phyloP scores from a whole-genome alignment of 2,329 filamentous ascomycete species.

The Neofusicoccum sp. region DNA sequence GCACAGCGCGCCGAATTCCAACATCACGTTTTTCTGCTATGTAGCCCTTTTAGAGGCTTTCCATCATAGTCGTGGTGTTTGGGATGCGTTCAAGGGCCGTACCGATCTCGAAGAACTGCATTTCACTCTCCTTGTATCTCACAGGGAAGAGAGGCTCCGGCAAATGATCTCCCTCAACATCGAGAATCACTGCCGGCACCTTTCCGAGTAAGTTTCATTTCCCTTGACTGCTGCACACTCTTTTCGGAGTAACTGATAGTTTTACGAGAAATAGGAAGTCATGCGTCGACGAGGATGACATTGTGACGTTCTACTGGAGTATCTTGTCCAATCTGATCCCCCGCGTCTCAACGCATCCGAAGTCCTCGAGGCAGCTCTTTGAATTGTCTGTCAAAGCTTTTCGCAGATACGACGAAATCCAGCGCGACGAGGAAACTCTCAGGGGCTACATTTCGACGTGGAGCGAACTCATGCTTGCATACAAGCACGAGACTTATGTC shows the following conservation, averaged over 20 bases:
- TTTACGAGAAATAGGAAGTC: neutral
- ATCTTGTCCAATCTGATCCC: conserved; percentile 33
- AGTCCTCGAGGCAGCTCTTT: conserved; percentile 34
- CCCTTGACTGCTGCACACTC: neutral
- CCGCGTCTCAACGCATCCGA: conserved; percentile 24
- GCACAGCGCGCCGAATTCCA: conserved; percentile 20
- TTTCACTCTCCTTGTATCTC: conserved; percentile 30
- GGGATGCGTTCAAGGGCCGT: conserved; percentile 33
- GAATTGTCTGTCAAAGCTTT: conserved; percentile 36
- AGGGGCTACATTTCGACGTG: conserved; percentile 30
- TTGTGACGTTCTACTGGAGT: conserved; percentile 35
- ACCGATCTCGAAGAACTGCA: conserved; percentile 29
- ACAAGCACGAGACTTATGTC: conserved; percentile 35
- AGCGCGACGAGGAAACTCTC: conserved; percentile 31
- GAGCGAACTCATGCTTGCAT: conserved; percentile 33
- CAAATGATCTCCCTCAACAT: conserved; percentile 30
- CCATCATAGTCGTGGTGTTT: conserved; percentile 33
- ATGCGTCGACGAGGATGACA: conserved; percentile 28
- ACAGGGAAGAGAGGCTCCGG: conserved; percentile 25
- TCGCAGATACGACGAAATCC: conserved; percentile 33
- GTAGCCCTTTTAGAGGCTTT: conserved; percentile 36
- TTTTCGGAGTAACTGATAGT: neutral
- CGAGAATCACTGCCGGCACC: conserved; percentile 32
- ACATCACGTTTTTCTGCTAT: conserved; percentile 25
- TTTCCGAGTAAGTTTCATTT: neutral